Evolutionary conservation across 2,329 filamentous ascomycete species (phyloP).

Genomic region (Fonsecaea nubica): DNA sequence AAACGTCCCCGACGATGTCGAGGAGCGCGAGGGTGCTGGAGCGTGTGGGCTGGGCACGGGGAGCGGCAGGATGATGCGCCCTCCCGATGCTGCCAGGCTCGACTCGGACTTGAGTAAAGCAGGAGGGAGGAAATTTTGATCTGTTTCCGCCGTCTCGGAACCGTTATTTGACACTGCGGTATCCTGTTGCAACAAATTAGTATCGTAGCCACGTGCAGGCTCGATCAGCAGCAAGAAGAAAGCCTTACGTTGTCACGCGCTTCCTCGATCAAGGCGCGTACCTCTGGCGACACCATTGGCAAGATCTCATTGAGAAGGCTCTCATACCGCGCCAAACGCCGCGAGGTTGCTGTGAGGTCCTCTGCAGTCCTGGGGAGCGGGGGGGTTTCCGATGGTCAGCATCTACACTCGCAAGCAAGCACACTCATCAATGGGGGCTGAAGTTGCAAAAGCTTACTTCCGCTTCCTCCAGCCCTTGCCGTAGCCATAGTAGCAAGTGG

Average conservation of each 20-base stretch:
- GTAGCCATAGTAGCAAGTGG: constrained; percentile 40
- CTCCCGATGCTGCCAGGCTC: constrained; percentile 19
- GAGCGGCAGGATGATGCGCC: constrained; percentile 32
- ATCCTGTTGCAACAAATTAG: constrained; percentile 24
- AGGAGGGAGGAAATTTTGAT: constrained; percentile 23
- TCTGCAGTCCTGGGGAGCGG: constrained; percentile 36
- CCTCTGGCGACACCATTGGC: constrained; percentile 38
- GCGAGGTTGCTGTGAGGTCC: constrained; percentile 38
- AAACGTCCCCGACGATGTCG: constrained; percentile 29
- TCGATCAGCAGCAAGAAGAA: background rate
- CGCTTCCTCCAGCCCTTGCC: constrained; percentile 42
- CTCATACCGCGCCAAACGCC: constrained; percentile 39
- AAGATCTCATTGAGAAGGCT: constrained; percentile 38
- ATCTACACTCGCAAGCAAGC: background rate
- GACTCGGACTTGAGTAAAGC: constrained; percentile 22
- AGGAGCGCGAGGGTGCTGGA: constrained; percentile 26
- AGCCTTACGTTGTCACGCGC: constrained; percentile 37
- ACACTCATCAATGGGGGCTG: background rate
- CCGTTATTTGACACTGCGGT: constrained; percentile 32
- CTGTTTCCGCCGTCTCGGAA: constrained; percentile 34
- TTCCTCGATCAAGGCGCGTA: constrained; percentile 39
- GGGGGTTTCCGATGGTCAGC: constrained; percentile 13
- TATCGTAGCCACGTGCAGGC: background rate
- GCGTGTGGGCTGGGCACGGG: constrained; percentile 31
- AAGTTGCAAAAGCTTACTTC: constrained; percentile 33